A percentile compares a stretch with the other conserved stretches of the same genome.
Conservation (phyloP, 2,329 filamentous ascomycete genomes). For the Ilyonectria mors-panacis region DNA sequence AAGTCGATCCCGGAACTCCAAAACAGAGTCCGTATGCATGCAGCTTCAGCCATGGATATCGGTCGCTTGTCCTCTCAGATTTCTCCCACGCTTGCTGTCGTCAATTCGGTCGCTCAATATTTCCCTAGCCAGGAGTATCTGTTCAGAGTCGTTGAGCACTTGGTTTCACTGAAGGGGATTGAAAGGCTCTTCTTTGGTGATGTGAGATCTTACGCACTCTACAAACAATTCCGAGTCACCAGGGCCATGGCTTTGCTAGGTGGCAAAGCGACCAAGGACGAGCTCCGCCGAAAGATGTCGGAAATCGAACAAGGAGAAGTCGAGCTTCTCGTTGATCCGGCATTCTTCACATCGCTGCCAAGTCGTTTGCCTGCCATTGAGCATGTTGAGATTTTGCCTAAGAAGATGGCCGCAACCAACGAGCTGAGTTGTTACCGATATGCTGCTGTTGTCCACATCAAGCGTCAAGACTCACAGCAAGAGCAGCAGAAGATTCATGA, state of each 20-base stretch:
- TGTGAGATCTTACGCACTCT: conserved; percentile 39
- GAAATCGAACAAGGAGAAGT: conserved; percentile 35
- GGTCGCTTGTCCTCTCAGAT: not conserved
- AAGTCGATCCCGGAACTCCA: conserved; percentile 27
- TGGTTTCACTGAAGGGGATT: conserved; percentile 15
- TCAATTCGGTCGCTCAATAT: conserved; percentile 50
- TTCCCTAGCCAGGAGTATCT: conserved; percentile 48
- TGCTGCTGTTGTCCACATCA: conserved; percentile 45
- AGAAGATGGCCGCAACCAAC: conserved; percentile 48
- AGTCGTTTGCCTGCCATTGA: conserved; percentile 33
- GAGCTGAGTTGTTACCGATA: conserved; percentile 51
- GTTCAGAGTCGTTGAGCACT: conserved; percentile 24
- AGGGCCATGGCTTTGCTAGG: conserved; percentile 24
- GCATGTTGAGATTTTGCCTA: conserved; percentile 50
- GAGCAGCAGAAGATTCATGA: conserved; percentile 22
- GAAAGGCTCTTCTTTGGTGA: conserved; percentile 41
- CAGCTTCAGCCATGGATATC: conserved; percentile 43
- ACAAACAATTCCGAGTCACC: conserved; percentile 35
- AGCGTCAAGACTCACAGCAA: not conserved
- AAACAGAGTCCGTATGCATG: conserved; percentile 24
- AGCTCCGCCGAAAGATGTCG: conserved; percentile 22
- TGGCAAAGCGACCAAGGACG: conserved; percentile 16
- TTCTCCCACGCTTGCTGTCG: conserved; percentile 37
- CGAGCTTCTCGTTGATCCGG: conserved; percentile 47
- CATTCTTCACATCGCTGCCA: conserved; percentile 41